phyloP scores from a whole-genome alignment of 23 red algal genomes.

The Gracilaria domingensis region DNA sequence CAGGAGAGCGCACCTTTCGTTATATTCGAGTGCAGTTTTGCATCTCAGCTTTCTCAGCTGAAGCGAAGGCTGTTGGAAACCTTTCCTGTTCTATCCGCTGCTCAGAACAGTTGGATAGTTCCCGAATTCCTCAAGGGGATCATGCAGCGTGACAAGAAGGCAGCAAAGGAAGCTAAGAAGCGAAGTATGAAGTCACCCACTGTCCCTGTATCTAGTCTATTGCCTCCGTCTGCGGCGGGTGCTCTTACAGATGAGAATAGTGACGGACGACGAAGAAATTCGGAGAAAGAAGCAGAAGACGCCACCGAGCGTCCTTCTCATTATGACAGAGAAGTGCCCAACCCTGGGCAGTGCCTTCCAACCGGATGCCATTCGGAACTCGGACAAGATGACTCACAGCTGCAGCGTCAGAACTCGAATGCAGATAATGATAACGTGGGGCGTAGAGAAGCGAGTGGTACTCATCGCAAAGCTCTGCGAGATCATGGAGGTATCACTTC shows the following conservation, averaged over 20 bases:
- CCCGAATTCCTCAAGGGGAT: background rate
- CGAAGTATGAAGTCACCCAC: background rate
- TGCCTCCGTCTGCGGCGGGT: background rate
- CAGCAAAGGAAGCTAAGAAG: conserved; percentile 6
- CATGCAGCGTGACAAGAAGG: conserved; percentile 7
- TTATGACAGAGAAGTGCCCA: background rate
- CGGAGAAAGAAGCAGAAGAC: background rate
- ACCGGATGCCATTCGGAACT: background rate
- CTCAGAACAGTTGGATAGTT: background rate
- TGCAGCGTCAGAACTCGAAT: no score
- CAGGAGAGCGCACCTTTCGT: background rate
- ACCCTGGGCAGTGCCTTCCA: no score
- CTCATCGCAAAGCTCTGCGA: no score
- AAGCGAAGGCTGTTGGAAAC: background rate
- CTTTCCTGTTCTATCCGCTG: background rate
- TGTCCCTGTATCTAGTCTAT: background rate
- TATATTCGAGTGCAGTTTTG: background rate
- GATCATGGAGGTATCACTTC: background rate
- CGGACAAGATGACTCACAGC: no score
- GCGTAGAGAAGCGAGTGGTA: no score
- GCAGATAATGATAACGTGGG: no score
- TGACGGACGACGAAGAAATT: background rate
- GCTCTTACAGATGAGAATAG: background rate
- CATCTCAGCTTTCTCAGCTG: background rate
- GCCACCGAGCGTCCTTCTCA: background rate